These are phyloP conservation scores for Aaosphaeria arxii DNA, from an alignment of 2,329 filamentous ascomycete genomes.

Conservation along the genomic window DNA sequence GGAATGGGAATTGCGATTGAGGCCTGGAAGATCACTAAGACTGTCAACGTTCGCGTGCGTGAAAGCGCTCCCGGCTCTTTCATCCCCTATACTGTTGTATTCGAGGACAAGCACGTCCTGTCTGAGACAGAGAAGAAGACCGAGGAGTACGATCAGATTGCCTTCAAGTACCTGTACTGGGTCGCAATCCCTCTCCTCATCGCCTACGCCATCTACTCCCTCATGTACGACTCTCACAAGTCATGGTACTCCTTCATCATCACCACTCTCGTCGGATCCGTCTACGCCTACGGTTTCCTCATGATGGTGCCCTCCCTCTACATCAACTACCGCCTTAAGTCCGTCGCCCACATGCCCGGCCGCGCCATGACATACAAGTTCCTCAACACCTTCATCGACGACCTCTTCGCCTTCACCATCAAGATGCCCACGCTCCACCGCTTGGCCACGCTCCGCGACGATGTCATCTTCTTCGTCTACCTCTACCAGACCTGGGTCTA, in stretches of 20 bases:
- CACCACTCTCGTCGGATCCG: slow-evolving; percentile 87
- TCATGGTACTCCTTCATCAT: slow-evolving; percentile 98
- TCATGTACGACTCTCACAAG: slow-evolving; percentile 93
- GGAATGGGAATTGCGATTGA: slow-evolving; percentile 77
- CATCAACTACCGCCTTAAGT: slow-evolving; percentile 96
- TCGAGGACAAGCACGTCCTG: slow-evolving; percentile 96
- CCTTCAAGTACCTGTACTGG: slow-evolving; percentile 96
- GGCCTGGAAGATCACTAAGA: slow-evolving; percentile 95
- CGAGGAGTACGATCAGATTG: slow-evolving; percentile 96
- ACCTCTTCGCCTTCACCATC: slow-evolving; percentile 97
- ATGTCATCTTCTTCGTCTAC: slow-evolving; percentile 98
- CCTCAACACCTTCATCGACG: slow-evolving; percentile 97
- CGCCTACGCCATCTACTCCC: slow-evolving; percentile 86
- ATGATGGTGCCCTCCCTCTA: slow-evolving; percentile 99
- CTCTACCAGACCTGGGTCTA: slow-evolving; percentile 93
- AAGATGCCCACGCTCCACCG: slow-evolving; percentile 97
- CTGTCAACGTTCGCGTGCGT: slow-evolving; percentile 82
- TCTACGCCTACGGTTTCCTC: slow-evolving; percentile 97
- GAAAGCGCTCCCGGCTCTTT: slow-evolving; percentile 64
- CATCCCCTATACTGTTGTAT: slow-evolving; percentile 75
- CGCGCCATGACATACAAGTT: slow-evolving; percentile 99
- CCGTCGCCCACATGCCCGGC: slow-evolving; percentile 91
- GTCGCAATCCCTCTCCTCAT: slow-evolving; percentile 83
- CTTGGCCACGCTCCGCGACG: slow-evolving; percentile 86
- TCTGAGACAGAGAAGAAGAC: slow-evolving; percentile 96